Percentiles rank a stretch among this genome's conserved stretches.
phyloP scores from a whole-genome alignment of 2,329 filamentous ascomycete genomes.

The Botrytis hyacinthi region DNA sequence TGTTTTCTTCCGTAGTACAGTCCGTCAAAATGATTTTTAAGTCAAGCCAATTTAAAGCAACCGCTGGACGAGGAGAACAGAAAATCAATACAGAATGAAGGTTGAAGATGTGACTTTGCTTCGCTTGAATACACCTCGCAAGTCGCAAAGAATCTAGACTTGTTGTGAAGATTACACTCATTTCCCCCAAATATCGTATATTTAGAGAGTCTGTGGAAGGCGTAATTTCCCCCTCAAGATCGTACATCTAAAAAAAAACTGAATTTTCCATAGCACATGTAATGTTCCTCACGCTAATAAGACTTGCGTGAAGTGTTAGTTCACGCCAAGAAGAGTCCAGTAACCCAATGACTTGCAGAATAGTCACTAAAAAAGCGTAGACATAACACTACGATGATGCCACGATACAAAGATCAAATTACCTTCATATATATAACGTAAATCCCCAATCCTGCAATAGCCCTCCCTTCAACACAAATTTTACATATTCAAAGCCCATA shows the following conservation, averaged over 20 bases:
- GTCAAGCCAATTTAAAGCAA: background rate
- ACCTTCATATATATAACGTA: background rate
- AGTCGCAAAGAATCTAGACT: background rate
- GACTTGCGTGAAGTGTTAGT: background rate
- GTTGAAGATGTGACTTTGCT: background rate
- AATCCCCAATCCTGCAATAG: background rate
- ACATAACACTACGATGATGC: background rate
- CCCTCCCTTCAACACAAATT: background rate
- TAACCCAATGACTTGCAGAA: background rate
- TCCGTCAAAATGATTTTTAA: background rate
- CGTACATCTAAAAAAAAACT: too few relatives aligned
- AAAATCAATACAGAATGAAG: background rate
- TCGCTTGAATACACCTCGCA: background rate
- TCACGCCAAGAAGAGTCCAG: background rate
- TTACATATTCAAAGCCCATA: background rate
- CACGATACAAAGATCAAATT: background rate
- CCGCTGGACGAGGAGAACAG: background rate
- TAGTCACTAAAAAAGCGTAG: background rate
- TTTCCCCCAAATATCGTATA: background rate
- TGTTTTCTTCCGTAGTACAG: too few relatives aligned
- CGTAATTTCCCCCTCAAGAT: too few relatives aligned
- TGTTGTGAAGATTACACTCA: background rate
- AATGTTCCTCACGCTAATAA: background rate
- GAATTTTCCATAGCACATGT: background rate
- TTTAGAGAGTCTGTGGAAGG: too few relatives aligned